A percentile compares a stretch with the other conserved stretches of the same genome.
Conservation (phyloP, 805 yeast genomes). For the Tanozyma kutaoensis region DNA sequence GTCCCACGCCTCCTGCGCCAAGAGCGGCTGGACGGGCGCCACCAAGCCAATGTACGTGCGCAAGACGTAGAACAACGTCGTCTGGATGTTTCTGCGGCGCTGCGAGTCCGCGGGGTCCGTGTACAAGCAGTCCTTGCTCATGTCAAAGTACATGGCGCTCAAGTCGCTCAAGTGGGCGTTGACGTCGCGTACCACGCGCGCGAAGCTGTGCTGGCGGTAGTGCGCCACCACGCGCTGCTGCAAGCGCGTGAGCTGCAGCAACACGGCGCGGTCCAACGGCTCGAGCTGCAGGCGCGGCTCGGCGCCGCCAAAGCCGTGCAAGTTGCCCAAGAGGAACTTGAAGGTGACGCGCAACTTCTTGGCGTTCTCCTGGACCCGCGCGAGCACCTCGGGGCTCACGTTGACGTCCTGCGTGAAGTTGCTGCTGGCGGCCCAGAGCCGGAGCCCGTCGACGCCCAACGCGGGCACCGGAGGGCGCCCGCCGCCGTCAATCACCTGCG, state of each 20-base stretch:
- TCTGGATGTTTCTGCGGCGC: constrained; percentile 48
- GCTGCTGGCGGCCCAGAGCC: constrained; percentile 83
- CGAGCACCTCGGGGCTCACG: constrained; percentile 57
- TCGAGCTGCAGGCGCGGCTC: constrained; percentile 1
- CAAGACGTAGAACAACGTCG: constrained; percentile 49
- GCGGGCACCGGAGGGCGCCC: constrained; percentile 33
- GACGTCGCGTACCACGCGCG: constrained; percentile 52
- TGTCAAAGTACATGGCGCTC: constrained; percentile 78
- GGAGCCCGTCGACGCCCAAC: constrained; percentile 80
- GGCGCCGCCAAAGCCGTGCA: constrained; percentile 25
- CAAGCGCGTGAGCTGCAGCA: constrained; percentile 40
- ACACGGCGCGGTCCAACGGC: constrained; percentile 46
- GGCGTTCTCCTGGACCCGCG: constrained; percentile 65
- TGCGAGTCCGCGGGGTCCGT: constrained; percentile 40
- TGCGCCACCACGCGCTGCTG: constrained; percentile 24
- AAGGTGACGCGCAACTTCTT: constrained; percentile 77
- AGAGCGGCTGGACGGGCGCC: constrained; percentile 72
- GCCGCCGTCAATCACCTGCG: constrained; percentile 51
- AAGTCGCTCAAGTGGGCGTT: constrained; percentile 66
- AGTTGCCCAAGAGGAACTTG: constrained; percentile 69
- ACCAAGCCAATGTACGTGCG: constrained; percentile 51
- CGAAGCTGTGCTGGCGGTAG: constrained; percentile 51
- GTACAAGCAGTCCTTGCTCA: constrained; percentile 75
- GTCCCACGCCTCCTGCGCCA: constrained; percentile 85
- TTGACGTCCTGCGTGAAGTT: constrained; percentile 75